Conservation (phyloP, 129 eudicot genomes). For the Artemisia argyi region DNA sequence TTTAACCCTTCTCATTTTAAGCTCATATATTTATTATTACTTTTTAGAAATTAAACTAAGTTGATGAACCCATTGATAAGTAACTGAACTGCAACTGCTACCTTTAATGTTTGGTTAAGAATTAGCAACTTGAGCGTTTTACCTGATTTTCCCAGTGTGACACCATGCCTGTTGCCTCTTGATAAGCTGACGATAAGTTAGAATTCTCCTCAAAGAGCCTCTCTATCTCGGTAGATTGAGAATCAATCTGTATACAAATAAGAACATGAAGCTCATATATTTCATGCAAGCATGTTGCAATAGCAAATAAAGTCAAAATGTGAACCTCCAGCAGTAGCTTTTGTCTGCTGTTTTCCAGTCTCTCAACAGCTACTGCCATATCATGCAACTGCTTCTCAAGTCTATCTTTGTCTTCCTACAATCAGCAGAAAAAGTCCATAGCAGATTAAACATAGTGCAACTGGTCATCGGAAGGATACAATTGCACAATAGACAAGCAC, state of each 20-base stretch:
- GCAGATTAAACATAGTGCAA: background rate
- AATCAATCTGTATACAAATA: conserved; percentile 65
- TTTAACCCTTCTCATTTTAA: too few species aligned
- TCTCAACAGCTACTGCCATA: conserved; percentile 92
- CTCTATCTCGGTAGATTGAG: conserved; percentile 96
- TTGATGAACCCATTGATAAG: background rate
- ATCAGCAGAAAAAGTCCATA: conserved; percentile 14
- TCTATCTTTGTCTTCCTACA: conserved; percentile 89
- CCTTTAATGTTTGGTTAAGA: background rate
- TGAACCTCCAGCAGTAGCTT: conserved; percentile 84
- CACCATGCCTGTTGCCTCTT: conserved; percentile 67
- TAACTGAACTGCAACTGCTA: background rate
- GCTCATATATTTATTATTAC: too few species aligned
- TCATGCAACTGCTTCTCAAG: conserved; percentile 87
- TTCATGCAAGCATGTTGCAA: conserved; percentile 11
- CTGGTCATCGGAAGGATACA: too few species aligned
- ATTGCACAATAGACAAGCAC: background rate
- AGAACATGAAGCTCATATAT: conserved; percentile 3
- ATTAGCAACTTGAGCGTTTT: background rate
- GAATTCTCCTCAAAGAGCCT: conserved; percentile 95
- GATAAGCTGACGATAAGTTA: conserved; percentile 72
- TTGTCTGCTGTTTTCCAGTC: conserved; percentile 87
- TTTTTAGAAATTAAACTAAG: too few species aligned
- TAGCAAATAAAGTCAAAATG: background rate
- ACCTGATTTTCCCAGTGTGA: conserved; percentile 95